Base-by-base conservation (phyloP, 2,329 filamentous ascomycete genomes). In the Colletotrichum sp. region DNA sequence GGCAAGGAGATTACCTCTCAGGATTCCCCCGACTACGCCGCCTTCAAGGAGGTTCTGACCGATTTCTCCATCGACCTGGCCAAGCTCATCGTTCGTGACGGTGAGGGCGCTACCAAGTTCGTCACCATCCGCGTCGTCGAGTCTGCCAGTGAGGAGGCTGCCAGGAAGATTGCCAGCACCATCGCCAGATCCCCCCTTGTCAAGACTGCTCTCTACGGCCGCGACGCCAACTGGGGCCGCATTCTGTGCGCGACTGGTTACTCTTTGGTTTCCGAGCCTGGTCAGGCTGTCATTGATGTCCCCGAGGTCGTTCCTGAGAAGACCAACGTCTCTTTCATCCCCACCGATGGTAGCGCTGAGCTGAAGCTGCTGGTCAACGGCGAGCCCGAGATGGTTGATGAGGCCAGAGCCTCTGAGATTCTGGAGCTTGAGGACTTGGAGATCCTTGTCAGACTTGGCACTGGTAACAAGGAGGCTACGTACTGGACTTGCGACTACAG, bases 221-320 rank as follows among this genome's bases (percentile, higher is more conserved):
- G 96, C 84, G 97, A 99, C 83, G 97, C 97, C 21, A 99, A 99
- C 88, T 99, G 97, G 97, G 97, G 97, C 38, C 95, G 97, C 71
- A 98, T 99, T 77, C 90, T 99, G 32, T 99, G 97, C 84, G 96
- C 97, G 1, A 96, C 96, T 6, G 97, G 97, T 5, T 99, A 99
- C 83, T 88, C 92, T 16, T 86, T 92, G 63, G 88, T 93, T 77
- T 90, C 89, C 3, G 90, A 91, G 78, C 91, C 90, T 1, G 91
- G 90, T 3, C 84, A 88, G 79, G 85, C 88, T n/a, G 83, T 87
- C 52, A 90, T 89, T 74, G 91, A 93, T 1, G 92, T 94, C 2
- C 87, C 89, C 2, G 91, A 92, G 61, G 91, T 97, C 68, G 86
- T 91, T 0, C 93, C 94, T 1, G 90, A 93, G 78, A 90, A 90